A percentile compares a stretch with the other conserved stretches of the same genome.
Evolutionary conservation across 768 basidiomycete species (phyloP).

Genomic region (Stropharia rugosoannulata): DNA sequence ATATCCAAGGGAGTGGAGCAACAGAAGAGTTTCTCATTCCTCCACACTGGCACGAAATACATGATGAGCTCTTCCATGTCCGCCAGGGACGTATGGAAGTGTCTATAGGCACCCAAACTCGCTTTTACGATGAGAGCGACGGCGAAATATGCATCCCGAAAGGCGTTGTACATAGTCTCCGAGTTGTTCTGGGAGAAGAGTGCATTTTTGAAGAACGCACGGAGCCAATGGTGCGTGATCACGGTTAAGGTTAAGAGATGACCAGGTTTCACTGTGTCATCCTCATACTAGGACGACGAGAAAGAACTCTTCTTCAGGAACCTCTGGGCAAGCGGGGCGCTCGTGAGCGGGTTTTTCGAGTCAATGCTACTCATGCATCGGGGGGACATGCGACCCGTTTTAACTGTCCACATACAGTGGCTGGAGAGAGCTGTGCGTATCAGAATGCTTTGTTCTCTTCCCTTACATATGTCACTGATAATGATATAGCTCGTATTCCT

Average conservation of each 20-base stretch:
- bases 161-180: constrained; percentile 25
- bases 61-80: constrained; percentile 31
- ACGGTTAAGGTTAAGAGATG: background rate
- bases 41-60: constrained; percentile 32
- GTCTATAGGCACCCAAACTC: constrained; percentile 18
- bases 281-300: constrained; percentile 20
- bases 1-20: constrained; percentile 15
- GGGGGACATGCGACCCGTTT: constrained; percentile 24
- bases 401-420: constrained; percentile 26
- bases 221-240: constrained; percentile 25
- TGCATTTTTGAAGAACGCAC: constrained; percentile 31
- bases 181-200: constrained; percentile 23
- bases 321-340: constrained; percentile 15
- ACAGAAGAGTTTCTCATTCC: constrained; percentile 28
- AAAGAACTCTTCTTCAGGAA: constrained; percentile 36
- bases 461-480: background rate
- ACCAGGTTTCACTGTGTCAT: background rate
- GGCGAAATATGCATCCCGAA: constrained; percentile 28
- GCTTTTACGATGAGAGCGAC: constrained; percentile 26
- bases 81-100: constrained; percentile 28
- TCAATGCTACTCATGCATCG: constrained; percentile 22
- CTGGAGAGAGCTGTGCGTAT: constrained; percentile 26
- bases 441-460: background rate
- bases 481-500: constrained; percentile 19
- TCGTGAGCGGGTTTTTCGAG: constrained; percentile 18